A percentile compares a stretch with the other conserved stretches of the same genome.
Conservation (phyloP, 2,329 filamentous ascomycete species). For the Beauveria pseudobassiana region DNA sequence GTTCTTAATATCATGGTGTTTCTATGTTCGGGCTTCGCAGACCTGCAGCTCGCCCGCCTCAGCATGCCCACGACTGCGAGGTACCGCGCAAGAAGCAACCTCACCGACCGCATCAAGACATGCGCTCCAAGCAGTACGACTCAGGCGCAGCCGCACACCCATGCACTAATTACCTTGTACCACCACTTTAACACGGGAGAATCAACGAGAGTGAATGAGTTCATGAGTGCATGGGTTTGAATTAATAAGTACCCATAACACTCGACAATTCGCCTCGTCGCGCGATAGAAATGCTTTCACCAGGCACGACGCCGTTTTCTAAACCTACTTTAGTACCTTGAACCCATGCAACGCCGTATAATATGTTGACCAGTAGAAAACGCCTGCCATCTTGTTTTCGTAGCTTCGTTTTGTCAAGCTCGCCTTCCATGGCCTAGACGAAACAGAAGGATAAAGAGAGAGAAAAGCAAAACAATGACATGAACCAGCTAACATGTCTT, state of each 20-base stretch:
- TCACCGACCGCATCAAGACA: background rate
- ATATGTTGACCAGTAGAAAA: background rate
- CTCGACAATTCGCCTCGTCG: background rate
- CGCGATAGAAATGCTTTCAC: background rate
- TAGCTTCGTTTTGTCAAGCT: background rate
- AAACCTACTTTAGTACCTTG: background rate
- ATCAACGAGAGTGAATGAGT: background rate
- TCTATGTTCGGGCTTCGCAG: background rate
- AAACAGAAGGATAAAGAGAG: background rate
- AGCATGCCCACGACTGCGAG: background rate
- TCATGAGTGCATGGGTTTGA: background rate
- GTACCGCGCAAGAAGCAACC: background rate
- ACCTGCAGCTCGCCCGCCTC: background rate
- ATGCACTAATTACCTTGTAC: background rate
- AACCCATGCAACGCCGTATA: background rate
- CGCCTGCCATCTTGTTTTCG: background rate
- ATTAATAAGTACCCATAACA: background rate
- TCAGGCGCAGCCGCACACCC: background rate
- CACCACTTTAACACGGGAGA: background rate
- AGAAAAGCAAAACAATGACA: background rate
- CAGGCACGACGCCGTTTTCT: background rate
- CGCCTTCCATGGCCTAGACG: background rate
- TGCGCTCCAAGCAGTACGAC: background rate
- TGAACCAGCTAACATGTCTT: conserved; percentile 11
- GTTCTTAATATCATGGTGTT: background rate